Evolutionary conservation across 2,329 filamentous ascomycete genomes (phyloP), one percentile per base, ranked within the genome.

Genomic region (Nigrograna mackinnonii): DNA sequence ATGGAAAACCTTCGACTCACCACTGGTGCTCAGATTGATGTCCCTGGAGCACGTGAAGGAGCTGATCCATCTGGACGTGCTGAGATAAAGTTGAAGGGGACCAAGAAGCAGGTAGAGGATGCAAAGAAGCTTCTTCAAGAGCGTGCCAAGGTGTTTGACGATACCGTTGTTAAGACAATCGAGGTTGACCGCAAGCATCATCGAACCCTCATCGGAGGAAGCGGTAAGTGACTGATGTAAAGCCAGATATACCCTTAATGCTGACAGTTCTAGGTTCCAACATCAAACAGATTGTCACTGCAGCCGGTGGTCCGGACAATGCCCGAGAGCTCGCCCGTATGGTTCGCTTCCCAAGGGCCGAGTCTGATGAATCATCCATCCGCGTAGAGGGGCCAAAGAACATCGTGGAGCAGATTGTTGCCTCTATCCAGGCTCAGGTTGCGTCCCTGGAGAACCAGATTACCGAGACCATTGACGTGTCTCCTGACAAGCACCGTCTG

Each of bases 181-280:
- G 87, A 95, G 22, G 84, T 99, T n/a, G 91, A 97, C 56, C 89
- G 90, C 75, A 96, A 95, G 76, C 84, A 94, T 70, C 94, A 99
- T 74, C 85, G 87, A 71, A 82, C 86, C 40, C 78, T 99, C 51
- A 99, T 99, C 69, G 94, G 94, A 49, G 77, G 85, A 53, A 87
- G 88, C 65, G 94, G 91, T 91, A 79, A 74, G 87, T 75, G 58
- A 24, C 22, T 31, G 16, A 5, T n/a, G 4, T 21, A 17, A 6
- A 18, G 36, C 17, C 12, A 20, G 2, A 6, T 19, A 19, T 35
- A 22, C 7, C 11, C 21, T 31, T 16, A 22, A 22, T 63, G 44
- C 72, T 79, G 68, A 83, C 50, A 28, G 42, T 22, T 21, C 16
- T n/a, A 92, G 89, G 91, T 58, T 79, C 89, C 33, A 94, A 86